phyloP scores from a whole-genome alignment of 1,284 basidiomycete genomes.

The Xerocomus tenax region DNA sequence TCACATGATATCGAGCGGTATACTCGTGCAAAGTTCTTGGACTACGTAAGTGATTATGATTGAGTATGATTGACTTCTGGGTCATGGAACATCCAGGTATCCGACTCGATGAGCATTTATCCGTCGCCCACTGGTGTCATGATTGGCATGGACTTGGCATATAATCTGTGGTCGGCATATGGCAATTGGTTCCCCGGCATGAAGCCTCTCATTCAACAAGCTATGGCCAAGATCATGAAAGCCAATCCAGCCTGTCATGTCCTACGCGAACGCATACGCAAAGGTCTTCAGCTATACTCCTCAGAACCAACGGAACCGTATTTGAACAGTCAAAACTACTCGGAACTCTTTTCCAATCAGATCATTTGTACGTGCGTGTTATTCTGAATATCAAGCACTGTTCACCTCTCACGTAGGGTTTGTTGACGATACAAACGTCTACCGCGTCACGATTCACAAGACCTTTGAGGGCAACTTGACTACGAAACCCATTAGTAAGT shows the following conservation, averaged over 20 bases:
- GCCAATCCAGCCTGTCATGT: constrained; percentile 98
- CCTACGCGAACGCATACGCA: constrained; percentile 94
- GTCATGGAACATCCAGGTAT: constrained; percentile 47
- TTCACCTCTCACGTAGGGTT: constrained; percentile 54
- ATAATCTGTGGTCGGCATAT: constrained; percentile 98
- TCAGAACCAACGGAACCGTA: constrained; percentile 99
- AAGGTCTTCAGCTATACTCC: constrained; percentile 96
- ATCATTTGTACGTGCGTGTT: constrained; percentile 76
- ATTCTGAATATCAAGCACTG: not conserved
- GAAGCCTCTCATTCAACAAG: constrained; percentile 96
- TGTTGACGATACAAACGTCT: constrained; percentile 98
- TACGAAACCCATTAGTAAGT: constrained; percentile 92
- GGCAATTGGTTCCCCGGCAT: constrained; percentile 99
- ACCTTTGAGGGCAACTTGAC: constrained; percentile 99
- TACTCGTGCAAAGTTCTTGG: constrained; percentile 95
- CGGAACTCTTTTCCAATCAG: constrained; percentile 97
- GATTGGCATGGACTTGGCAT: constrained; percentile 96
- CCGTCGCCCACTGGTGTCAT: constrained; percentile 97
- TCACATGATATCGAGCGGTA: constrained; percentile 97
- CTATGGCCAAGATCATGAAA: constrained; percentile 99
- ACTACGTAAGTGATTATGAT: constrained; percentile 55
- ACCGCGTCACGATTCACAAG: constrained; percentile 99
- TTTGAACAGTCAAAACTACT: constrained; percentile 95
- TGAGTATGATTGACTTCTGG: not conserved
- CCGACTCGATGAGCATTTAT: constrained; percentile 95